phyloP scores from a whole-genome alignment of 169 alveolate genomes.

The Eimeria necatrix region DNA sequence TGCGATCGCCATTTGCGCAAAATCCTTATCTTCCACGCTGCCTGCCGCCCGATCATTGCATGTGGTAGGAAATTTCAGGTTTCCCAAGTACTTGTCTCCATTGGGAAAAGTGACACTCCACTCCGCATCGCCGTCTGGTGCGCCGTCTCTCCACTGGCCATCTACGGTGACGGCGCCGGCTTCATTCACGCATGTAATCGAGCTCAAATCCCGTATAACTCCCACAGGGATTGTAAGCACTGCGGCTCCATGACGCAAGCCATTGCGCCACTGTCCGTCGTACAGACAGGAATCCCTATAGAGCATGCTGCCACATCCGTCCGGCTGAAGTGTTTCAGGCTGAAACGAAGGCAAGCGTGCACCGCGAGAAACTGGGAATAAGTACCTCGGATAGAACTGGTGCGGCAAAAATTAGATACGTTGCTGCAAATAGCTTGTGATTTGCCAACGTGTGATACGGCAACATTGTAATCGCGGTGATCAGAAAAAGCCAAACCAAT shows the following conservation, averaged over 20 bases:
- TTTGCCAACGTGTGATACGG: too few species aligned
- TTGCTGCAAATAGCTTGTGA: too few species aligned
- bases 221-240: constrained; percentile 68
- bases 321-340: constrained; percentile 75
- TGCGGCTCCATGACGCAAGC: constrained; percentile 81
- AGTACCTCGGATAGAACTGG: neutral
- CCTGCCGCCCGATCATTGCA: neutral
- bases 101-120: constrained; percentile 80
- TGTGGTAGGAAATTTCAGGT: constrained; percentile 24
- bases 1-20: neutral
- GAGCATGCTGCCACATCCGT: constrained; percentile 77
- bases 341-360: constrained; percentile 23
- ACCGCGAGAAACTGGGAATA: neutral
- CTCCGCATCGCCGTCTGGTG: constrained; percentile 70
- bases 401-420: too few species aligned
- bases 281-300: constrained; percentile 46
- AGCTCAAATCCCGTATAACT: neutral
- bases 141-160: constrained; percentile 78
- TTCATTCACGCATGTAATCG: neutral
- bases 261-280: constrained; percentile 80
- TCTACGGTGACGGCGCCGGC: constrained; percentile 57
- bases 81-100: constrained; percentile 81
- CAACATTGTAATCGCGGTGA: too few species aligned
- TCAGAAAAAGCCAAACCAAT: neutral
- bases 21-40: neutral